phyloP scores from a whole-genome alignment of 371 early-diverging fungal species.

The Fennellomyces sp. region DNA sequence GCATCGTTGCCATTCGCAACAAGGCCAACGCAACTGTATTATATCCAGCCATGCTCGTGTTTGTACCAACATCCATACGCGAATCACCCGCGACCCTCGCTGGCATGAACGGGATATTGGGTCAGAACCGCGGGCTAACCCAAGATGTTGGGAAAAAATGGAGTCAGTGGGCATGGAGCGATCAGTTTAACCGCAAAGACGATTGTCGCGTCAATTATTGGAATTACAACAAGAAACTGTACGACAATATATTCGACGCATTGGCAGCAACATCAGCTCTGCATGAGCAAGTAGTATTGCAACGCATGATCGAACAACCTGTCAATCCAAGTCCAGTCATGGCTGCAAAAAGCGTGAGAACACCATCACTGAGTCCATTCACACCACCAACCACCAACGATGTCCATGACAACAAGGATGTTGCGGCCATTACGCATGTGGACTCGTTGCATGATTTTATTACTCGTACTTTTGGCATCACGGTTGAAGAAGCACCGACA shows the following conservation, averaged over 20 bases:
- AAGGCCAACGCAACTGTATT: slow-evolving; percentile 19
- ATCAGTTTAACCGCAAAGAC: slow-evolving; percentile 6
- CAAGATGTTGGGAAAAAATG: slow-evolving; percentile 45
- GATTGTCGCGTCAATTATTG: slow-evolving; percentile 7
- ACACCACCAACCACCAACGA: background rate
- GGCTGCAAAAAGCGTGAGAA: slow-evolving; percentile 28
- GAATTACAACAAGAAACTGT: background rate
- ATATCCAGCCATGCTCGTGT: slow-evolving; percentile 37
- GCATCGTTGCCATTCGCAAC: slow-evolving; percentile 23
- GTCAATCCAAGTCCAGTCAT: slow-evolving; percentile 30
- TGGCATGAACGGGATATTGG: slow-evolving; percentile 34
- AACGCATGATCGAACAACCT: slow-evolving; percentile 35
- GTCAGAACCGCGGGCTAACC: slow-evolving; percentile 37
- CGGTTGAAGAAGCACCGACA: background rate
- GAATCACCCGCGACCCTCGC: slow-evolving; percentile 31
- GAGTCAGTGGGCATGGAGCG: slow-evolving; percentile 36
- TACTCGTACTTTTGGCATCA: background rate
- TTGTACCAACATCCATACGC: slow-evolving; percentile 29
- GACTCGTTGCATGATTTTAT: slow-evolving; percentile 7
- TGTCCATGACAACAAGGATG: background rate
- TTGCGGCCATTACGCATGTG: background rate
- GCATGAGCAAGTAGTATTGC: slow-evolving; percentile 22
- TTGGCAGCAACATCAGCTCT: slow-evolving; percentile 15
- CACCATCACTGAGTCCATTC: slow-evolving; percentile 8
- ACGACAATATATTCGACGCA: slow-evolving; percentile 11